phyloP scores from a whole-genome alignment of 2,329 filamentous ascomycete genomes.

The Fusarium sarcochroum region DNA sequence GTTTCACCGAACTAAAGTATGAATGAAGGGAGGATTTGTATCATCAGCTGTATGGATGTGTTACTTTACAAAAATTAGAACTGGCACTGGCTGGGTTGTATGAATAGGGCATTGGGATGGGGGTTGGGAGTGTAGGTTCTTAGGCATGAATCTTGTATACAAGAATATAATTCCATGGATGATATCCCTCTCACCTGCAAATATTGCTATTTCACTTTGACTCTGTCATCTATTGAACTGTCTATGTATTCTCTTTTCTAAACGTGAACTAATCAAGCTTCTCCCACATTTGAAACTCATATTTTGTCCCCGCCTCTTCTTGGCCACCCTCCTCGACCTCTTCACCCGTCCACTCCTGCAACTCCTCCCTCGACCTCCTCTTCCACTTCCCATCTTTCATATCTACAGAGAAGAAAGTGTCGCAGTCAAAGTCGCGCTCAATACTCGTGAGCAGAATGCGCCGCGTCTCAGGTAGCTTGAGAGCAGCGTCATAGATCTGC shows the following conservation, averaged over 20 bases:
- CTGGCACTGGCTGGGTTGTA: constrained; percentile 34
- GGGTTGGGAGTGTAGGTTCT: constrained; percentile 2
- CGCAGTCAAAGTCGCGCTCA: constrained; percentile 78
- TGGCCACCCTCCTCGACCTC: constrained; percentile 68
- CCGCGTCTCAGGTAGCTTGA: constrained; percentile 70
- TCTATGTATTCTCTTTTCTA: neutral
- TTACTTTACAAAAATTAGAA: constrained; percentile 28
- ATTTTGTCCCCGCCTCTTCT: constrained; percentile 74
- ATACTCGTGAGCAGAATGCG: constrained; percentile 80
- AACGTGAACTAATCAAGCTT: constrained; percentile 53
- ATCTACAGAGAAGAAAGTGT: constrained; percentile 78
- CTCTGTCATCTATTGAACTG: neutral
- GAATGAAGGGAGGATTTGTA: constrained; percentile 38
- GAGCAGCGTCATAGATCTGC: constrained; percentile 83
- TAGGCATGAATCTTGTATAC: constrained; percentile 33
- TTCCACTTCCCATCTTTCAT: constrained; percentile 69
- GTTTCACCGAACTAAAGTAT: constrained; percentile 39
- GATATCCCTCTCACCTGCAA: constrained; percentile 31
- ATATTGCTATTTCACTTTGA: constrained; percentile 16
- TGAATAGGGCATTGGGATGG: constrained; percentile 35
- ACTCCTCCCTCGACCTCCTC: constrained; percentile 63
- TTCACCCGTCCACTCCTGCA: constrained; percentile 77
- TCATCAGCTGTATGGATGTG: constrained; percentile 40
- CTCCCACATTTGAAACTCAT: constrained; percentile 84
- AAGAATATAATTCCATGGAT: constrained; percentile 39